phyloP scores from a whole-genome alignment of 2,329 filamentous ascomycete species.

The Apiospora pterosperma region DNA sequence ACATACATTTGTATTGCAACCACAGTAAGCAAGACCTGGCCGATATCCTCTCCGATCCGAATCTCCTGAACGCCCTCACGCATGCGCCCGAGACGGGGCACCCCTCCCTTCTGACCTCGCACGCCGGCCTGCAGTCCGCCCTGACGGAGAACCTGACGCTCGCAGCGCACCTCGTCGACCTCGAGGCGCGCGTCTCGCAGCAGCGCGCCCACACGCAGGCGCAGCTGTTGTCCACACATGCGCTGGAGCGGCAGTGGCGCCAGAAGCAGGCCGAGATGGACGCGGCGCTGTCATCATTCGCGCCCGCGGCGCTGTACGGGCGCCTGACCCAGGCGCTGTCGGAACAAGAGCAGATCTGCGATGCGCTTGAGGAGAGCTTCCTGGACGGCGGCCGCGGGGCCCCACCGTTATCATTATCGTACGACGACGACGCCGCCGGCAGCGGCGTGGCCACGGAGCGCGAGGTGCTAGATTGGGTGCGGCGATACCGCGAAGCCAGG shows the following conservation, averaged over 20 bases:
- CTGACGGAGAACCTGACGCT: conserved; percentile 71
- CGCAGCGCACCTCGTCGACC: conserved; percentile 57
- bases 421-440: conserved; percentile 23
- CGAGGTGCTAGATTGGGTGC: conserved; percentile 82
- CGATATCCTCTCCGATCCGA: conserved; percentile 59
- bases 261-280: conserved; percentile 90
- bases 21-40: conserved; percentile 75
- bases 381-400: conserved; percentile 50
- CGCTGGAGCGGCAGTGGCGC: conserved; percentile 88
- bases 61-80: conserved; percentile 71
- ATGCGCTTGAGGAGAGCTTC: conserved; percentile 89
- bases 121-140: conserved; percentile 59
- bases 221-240: conserved; percentile 77
- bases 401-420: not conserved
- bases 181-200: conserved; percentile 54
- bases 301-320: conserved; percentile 82
- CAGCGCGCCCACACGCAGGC: conserved; percentile 73
- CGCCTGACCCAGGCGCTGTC: conserved; percentile 70
- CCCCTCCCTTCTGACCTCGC: conserved; percentile 65
- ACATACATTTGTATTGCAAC: not conserved
- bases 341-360: conserved; percentile 79
- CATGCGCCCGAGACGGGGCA: conserved; percentile 65
- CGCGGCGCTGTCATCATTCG: conserved; percentile 76
- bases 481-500: conserved; percentile 75
- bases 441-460: conserved; percentile 65